Percentiles rank a stretch among this genome's conserved stretches.
phyloP scores from a whole-genome alignment of 495 filamentous ascomycete genomes.

The Penicillium cinerascens region DNA sequence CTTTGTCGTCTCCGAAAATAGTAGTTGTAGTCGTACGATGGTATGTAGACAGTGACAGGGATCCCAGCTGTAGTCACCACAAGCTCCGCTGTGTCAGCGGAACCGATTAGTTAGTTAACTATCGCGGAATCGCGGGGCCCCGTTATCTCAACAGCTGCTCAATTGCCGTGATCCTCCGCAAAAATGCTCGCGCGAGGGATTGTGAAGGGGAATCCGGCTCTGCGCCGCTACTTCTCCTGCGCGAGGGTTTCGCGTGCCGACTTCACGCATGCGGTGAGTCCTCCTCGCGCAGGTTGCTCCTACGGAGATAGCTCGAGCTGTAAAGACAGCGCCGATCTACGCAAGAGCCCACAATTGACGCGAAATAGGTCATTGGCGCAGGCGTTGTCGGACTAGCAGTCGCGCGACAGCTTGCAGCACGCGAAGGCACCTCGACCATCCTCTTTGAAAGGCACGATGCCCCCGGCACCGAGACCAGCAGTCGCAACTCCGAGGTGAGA shows the following conservation, averaged over 20 bases:
- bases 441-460: constrained; percentile 76
- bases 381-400: constrained; percentile 92
- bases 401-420: constrained; percentile 67
- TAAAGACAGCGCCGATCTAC: too few relatives aligned
- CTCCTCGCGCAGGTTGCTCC: not conserved
- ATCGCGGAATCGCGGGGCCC: constrained; percentile 9
- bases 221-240: constrained; percentile 40
- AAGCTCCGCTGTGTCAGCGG: not conserved
- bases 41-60: too few relatives aligned
- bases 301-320: not conserved
- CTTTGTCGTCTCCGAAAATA: not conserved
- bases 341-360: constrained; percentile 8
- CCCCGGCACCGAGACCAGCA: constrained; percentile 87
- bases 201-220: constrained; percentile 9
- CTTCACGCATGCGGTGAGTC: constrained; percentile 75
- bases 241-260: constrained; percentile 48
- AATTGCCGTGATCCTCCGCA: constrained; percentile 1
- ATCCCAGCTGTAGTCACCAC: too few relatives aligned
- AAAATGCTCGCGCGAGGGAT: constrained; percentile 18
- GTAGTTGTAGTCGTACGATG: not conserved
- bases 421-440: constrained; percentile 63
- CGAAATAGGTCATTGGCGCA: constrained; percentile 71
- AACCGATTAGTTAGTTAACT: too few relatives aligned
- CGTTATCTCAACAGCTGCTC: constrained; percentile 5
- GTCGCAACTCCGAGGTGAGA: constrained; percentile 80